These are phyloP conservation scores for Serpula lacrymans DNA, from an alignment of 768 basidiomycete genomes.

Conservation along the genomic window DNA sequence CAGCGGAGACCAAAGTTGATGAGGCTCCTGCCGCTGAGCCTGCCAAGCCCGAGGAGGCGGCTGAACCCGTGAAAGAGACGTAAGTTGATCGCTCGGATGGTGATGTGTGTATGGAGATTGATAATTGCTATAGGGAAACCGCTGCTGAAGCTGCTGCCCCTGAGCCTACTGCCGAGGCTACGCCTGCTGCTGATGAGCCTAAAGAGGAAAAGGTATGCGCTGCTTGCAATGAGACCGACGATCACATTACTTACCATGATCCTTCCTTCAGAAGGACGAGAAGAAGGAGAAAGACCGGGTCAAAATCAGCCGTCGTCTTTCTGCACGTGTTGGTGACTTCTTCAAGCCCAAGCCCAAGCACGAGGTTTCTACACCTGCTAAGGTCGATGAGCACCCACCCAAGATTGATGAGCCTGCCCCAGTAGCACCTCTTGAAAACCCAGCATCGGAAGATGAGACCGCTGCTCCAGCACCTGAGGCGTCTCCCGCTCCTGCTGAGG, in stretches of 20 bases:
- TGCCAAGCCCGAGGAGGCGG: slow-evolving; percentile 25
- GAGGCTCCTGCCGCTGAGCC: slow-evolving; percentile 37
- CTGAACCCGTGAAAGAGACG: slow-evolving; percentile 72
- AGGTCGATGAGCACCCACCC: slow-evolving; percentile 88
- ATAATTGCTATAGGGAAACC: too few relatives aligned
- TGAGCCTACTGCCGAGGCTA: slow-evolving; percentile 31
- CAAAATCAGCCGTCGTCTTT: slow-evolving; percentile 82
- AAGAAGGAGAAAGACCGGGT: slow-evolving; percentile 45
- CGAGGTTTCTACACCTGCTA: slow-evolving; percentile 65
- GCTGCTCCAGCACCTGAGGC: slow-evolving; percentile 32
- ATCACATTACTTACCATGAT: not conserved
- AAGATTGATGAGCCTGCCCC: slow-evolving; percentile 81
- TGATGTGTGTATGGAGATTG: slow-evolving; percentile 3
- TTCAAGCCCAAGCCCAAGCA: slow-evolving; percentile 74
- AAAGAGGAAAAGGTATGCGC: slow-evolving; percentile 61
- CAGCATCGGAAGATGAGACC: slow-evolving; percentile 49
- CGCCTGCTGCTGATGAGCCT: slow-evolving; percentile 32
- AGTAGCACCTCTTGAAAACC: slow-evolving; percentile 82
- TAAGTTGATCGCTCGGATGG: slow-evolving; percentile 31
- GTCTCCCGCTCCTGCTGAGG: slow-evolving; percentile 25
- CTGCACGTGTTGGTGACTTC: slow-evolving; percentile 76
- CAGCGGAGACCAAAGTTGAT: slow-evolving; percentile 38
- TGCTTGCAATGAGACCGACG: not conserved
- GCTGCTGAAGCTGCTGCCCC: slow-evolving; percentile 24
- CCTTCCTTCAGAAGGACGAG: slow-evolving; percentile 41